Evolutionary conservation across 768 basidiomycete genomes (phyloP).

Genomic region (Termitomyces sp.): DNA sequence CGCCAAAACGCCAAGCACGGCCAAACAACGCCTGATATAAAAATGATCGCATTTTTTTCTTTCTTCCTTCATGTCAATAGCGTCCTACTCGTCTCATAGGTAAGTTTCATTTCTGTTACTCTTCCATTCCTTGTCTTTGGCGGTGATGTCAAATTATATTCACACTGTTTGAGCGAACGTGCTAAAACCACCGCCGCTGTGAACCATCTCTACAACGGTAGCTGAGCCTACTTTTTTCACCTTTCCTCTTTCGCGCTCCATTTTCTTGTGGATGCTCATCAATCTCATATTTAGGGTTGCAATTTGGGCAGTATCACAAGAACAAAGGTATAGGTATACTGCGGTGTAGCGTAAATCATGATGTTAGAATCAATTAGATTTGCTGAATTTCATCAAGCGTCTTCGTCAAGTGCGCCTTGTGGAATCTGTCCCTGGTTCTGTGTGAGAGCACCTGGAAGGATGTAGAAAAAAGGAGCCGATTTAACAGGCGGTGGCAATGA

Average conservation of each 20-base stretch:
- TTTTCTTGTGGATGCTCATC: conserved; percentile 7
- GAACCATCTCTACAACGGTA: conserved; percentile 82
- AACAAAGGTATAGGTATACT: not conserved
- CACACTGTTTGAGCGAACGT: conserved; percentile 72
- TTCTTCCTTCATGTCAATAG: not conserved
- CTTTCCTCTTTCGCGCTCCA: not conserved
- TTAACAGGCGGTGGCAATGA: conserved; percentile 73
- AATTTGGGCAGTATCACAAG: not conserved
- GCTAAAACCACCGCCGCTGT: conserved; percentile 38
- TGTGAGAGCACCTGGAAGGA: conserved; percentile 80
- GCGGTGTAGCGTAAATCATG: not conserved
- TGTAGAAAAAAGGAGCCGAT: conserved; percentile 76
- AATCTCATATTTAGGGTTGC: conserved; percentile 12
- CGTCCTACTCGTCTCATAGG: conserved; percentile 8
- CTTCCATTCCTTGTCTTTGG: conserved; percentile 13
- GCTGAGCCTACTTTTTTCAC: conserved; percentile 48
- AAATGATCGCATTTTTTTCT: conserved; percentile 3
- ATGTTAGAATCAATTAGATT: not conserved
- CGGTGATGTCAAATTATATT: conserved; percentile 63
- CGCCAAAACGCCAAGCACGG: conserved; percentile 13
- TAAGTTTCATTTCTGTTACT: conserved; percentile 20
- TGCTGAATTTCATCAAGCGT: conserved; percentile 24
- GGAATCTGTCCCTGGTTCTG: conserved; percentile 87
- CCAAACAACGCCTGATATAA: conserved; percentile 20
- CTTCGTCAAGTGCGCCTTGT: conserved; percentile 72